Percentiles rank a stretch among this genome's conserved stretches.
Conservation (phyloP, 2,329 filamentous ascomycete genomes). For the Bisporella sp. region DNA sequence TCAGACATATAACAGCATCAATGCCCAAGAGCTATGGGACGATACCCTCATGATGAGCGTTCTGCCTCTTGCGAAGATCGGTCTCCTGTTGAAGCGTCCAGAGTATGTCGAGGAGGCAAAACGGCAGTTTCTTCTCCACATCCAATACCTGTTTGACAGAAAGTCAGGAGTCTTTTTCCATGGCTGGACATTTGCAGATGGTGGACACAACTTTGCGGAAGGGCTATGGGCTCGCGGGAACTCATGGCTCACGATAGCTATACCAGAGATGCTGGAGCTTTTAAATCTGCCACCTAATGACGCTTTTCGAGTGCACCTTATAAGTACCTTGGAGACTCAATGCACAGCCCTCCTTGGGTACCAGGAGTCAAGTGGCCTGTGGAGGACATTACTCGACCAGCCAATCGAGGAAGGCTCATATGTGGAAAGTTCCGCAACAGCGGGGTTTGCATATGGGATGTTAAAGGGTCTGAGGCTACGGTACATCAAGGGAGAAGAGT, state of each 20-base stretch:
- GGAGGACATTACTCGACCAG: constrained; percentile 69
- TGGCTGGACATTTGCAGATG: constrained; percentile 66
- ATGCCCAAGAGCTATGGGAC: constrained; percentile 74
- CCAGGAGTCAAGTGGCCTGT: constrained; percentile 58
- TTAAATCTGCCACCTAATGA: constrained; percentile 54
- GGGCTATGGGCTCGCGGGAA: constrained; percentile 57
- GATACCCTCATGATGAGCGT: constrained; percentile 88
- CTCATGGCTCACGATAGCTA: constrained; percentile 75
- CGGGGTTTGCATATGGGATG: constrained; percentile 75
- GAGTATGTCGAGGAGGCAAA: constrained; percentile 74
- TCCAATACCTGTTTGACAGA: constrained; percentile 71
- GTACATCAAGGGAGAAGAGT: constrained; percentile 54
- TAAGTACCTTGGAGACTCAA: constrained; percentile 57
- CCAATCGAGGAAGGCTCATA: constrained; percentile 63
- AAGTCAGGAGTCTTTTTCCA: constrained; percentile 71
- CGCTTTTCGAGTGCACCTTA: constrained; percentile 47
- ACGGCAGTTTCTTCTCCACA: constrained; percentile 68
- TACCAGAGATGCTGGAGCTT: constrained; percentile 73
- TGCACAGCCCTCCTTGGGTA: constrained; percentile 54
- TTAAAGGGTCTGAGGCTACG: constrained; percentile 65
- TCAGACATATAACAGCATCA: constrained; percentile 48
- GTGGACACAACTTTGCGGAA: constrained; percentile 54
- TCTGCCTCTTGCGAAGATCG: constrained; percentile 66
- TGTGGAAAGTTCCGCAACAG: constrained; percentile 69
- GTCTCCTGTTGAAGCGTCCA: constrained; percentile 59